Evolutionary conservation across 768 basidiomycete genomes (phyloP), one percentile per base, ranked within the genome.

Genomic region (Lactarius tabidus): DNA sequence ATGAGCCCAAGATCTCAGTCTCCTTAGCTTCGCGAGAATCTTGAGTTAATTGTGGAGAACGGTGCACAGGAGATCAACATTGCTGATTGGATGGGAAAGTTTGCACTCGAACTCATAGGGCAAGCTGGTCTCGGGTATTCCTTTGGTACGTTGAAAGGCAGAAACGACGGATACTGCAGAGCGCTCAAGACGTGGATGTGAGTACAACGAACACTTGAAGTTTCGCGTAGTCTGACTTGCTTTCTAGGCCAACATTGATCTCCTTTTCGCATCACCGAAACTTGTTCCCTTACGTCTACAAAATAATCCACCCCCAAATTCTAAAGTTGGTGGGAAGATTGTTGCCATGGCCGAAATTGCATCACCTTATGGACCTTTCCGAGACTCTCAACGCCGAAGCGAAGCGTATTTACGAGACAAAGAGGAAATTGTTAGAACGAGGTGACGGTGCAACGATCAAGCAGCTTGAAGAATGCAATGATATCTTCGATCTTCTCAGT

Each of bases 1-100:
- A 80, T 18, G 70, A 80, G 64, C 76, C 71, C 62, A 48, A 81
- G 41, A 79, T 80, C 31, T 36, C 7, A 79, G 79, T 53, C 73
- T 70, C 70, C 75, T 67, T 1, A 81, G 80, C 0, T 72, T 76
- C 63, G 64, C 68, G 39, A 74, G 74, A 55, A 28, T 2, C 29
- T 62, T 4, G 38, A 56, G 15, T 39, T 36, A 41, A 35, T 31
- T 48, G 31, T 3, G 71, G 80, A 23, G 77, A 78, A 58, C 77
- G 76, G 64, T 73, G 81, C n/a, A 77, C 77, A 65, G 69, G 73
- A 10, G 23, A n/a, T 67, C 51, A 57, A 66, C 48, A 43, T 66
- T 7, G 20, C 57, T 6, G 31, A 55, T 20, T 67, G 54, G 31
- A 39, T 68, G 31, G 38, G 23, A 23, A 36, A 56, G 12, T 29